A percentile compares a stretch with the other conserved stretches of the same genome.
phyloP scores from a whole-genome alignment of 176 grass and related monocot species.

The Phragmites australis region DNA sequence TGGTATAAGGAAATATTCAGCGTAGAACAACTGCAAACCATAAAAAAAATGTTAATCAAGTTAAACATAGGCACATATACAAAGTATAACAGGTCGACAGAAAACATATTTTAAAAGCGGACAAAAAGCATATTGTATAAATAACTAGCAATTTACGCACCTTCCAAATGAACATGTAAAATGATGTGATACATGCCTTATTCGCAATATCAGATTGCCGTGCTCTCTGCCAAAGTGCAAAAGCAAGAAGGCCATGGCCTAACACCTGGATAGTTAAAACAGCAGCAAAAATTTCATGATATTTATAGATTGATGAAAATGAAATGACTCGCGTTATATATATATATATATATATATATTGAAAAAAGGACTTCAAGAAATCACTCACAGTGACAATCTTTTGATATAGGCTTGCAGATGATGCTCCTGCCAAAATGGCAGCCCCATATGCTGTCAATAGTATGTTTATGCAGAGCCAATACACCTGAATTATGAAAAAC shows the following conservation, averaged over 20 bases:
- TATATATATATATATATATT: not conserved
- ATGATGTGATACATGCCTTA: constrained; percentile 51
- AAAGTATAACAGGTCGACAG: not conserved
- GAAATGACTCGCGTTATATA: not conserved
- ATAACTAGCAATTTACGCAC: constrained; percentile 26
- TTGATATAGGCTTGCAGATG: constrained; percentile 45
- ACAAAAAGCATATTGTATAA: too few species aligned
- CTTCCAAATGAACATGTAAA: constrained; percentile 99
- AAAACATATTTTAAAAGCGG: not conserved
- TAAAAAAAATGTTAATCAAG: not conserved
- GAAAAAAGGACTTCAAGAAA: not conserved
- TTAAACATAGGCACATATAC: not conserved
- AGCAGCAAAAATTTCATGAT: too few species aligned
- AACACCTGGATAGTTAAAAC: constrained; percentile 39
- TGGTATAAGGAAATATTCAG: constrained; percentile 82
- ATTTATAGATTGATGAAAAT: not conserved
- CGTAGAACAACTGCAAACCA: constrained; percentile 66
- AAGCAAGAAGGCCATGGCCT: constrained; percentile 67
- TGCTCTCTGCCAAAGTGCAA: constrained; percentile 50
- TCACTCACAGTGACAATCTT: constrained; percentile 55
- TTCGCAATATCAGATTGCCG: constrained; percentile 37
- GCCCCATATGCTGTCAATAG: constrained; percentile 67
- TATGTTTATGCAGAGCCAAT: constrained; percentile 75
- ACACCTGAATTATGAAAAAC: constrained; percentile 51
- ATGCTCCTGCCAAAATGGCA: constrained; percentile 66